A percentile compares a stretch with the other conserved stretches of the same genome.
phyloP scores from a whole-genome alignment of 164 flowering plant genomes.

The Berberis thunbergii region DNA sequence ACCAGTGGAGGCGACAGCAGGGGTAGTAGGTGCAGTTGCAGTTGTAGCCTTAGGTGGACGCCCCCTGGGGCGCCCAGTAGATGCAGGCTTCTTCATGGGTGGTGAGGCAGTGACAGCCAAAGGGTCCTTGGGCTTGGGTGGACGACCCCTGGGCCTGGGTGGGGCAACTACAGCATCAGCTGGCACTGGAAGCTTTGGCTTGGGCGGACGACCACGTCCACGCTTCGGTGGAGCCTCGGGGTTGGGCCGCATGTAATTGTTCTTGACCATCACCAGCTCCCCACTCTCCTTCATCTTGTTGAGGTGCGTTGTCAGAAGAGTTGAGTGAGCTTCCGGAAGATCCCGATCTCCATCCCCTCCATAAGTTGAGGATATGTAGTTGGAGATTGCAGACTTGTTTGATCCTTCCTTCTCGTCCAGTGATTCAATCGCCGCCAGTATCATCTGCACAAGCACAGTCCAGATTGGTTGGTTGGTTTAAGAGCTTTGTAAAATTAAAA shows the following conservation, averaged over 20 bases:
- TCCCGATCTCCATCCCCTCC: slow-evolving; percentile 9
- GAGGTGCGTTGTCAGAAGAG: slow-evolving; percentile 53
- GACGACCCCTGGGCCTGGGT: no score
- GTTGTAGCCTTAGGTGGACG: no score
- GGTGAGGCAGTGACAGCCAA: no score
- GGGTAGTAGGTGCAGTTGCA: no score
- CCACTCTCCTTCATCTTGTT: slow-evolving; percentile 54
- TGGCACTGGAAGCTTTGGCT: slow-evolving; percentile 32
- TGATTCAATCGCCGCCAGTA: slow-evolving; percentile 57
- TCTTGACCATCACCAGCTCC: slow-evolving; percentile 52
- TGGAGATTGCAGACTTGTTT: slow-evolving; percentile 55
- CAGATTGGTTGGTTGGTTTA: neutral
- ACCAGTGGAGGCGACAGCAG: no score
- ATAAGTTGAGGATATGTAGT: slow-evolving; percentile 54
- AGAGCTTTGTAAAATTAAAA: neutral
- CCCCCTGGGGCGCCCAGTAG: no score
- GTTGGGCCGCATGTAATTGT: slow-evolving; percentile 66
- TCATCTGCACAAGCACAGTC: slow-evolving; percentile 39
- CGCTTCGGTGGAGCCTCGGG: slow-evolving; percentile 61
- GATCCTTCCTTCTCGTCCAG: slow-evolving; percentile 51
- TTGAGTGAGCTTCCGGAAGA: slow-evolving; percentile 54
- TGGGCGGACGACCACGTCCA: slow-evolving; percentile 90
- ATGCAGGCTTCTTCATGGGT: no score
- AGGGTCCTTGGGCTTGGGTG: no score
- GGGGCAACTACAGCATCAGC: no score